Base-by-base conservation (phyloP, 1,139 yeast genomes). In the Scheffersomyces segobiensis region DNA sequence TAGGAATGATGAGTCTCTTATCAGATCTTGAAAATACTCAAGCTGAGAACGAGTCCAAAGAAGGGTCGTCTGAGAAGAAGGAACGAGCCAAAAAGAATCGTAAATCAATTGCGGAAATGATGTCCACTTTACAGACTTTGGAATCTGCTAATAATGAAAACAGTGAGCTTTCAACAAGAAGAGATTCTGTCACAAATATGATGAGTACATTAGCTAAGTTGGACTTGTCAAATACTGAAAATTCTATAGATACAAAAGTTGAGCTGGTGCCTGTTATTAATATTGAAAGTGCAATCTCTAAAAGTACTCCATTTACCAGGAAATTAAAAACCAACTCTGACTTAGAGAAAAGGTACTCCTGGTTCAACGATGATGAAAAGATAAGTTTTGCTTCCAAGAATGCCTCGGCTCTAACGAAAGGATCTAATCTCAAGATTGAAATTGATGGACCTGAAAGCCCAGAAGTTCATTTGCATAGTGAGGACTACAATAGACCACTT, bases 301-400 rank as follows among this genome's bases (percentile, higher is more conserved):
- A 48, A 8, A 20, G 17, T 14, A 8, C 17, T 12, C 17, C 50
- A 12, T 24, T 17, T 14, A 4, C 12, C 42, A 21, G 22, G 6
- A 21, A 24, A 48, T 48, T 48, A 8, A 8, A 14, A 48, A 20
- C 50, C 12, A 48, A n/a, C 12, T 12, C 46, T 12, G 39, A 26
- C 17, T 14, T n/a, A 48, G 3, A 50, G n/a, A 56, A 55, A 21
- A 57, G 80, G 22, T 77, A 79, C 58, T 75, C 81, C 0, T 79
- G 82, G 81, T 68, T 71, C 46, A 69, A 71, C 50, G 74, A 74
- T 56, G 81, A 76, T 46, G 81, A 76, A 51, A 63, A 63, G 14
- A 54, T 65, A 19, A 65, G 60, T 22, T 62, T 70, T 54, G 69
- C 60, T 18, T 55, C 63, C 2, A 39, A 53, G 19, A 54, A 52